These are phyloP conservation scores for Yamadazyma mexicana DNA, from an alignment of 1,139 yeast species.

Conservation along the genomic window DNA sequence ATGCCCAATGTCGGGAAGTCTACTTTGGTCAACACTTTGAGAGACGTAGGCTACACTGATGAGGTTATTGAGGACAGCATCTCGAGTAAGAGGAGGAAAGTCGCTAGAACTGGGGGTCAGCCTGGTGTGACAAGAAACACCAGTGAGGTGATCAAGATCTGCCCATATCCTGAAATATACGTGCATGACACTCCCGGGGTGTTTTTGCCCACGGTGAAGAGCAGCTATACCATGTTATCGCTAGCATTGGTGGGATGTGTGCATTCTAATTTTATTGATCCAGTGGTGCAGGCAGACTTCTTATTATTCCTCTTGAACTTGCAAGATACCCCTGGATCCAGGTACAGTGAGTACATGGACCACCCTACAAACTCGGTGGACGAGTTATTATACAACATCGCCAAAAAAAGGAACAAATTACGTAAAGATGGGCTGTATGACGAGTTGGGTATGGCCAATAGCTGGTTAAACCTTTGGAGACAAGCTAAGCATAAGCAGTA, in stretches of 20 bases:
- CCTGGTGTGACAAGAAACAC: conserved; percentile 90
- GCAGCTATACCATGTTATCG: conserved; percentile 70
- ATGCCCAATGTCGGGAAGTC: conserved; percentile 99
- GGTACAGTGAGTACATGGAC: conserved; percentile 47
- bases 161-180: conserved; percentile 62
- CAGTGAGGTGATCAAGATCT: conserved; percentile 71
- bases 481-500: conserved; percentile 48
- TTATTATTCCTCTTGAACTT: conserved; percentile 71
- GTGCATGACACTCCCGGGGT: conserved; percentile 94
- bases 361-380: conserved; percentile 77
- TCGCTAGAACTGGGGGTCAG: conserved; percentile 81
- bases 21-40: conserved; percentile 74
- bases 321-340: conserved; percentile 49
- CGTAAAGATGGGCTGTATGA: conserved; percentile 39
- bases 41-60: conserved; percentile 49
- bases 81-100: conserved; percentile 53
- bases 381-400: conserved; percentile 57
- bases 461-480: conserved; percentile 69
- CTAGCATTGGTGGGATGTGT: conserved; percentile 78
- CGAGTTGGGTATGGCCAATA: conserved; percentile 63
- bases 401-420: conserved; percentile 39
- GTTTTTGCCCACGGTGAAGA: conserved; percentile 71
- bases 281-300: conserved; percentile 85
- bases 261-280: conserved; percentile 70
- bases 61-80: conserved; percentile 16